A percentile compares a stretch with the other conserved stretches of the same genome.
phyloP scores from a whole-genome alignment of 441 rosid genomes.

The Gossypium trilobum region DNA sequence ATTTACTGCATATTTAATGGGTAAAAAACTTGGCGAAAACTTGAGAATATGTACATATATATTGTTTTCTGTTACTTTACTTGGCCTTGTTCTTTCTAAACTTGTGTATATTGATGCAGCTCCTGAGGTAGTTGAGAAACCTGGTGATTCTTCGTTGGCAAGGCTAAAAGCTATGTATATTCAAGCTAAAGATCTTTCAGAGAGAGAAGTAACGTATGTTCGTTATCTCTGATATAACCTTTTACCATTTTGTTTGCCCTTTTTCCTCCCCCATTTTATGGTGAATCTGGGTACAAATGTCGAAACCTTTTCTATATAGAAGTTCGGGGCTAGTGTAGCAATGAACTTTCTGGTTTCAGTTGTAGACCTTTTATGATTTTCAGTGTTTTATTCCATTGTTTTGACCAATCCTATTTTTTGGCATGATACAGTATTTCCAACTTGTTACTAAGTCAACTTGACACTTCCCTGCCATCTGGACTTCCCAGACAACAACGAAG shows the following conservation, averaged over 20 bases:
- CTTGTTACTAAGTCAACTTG: constrained; percentile 50
- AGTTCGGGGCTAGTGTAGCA: background rate
- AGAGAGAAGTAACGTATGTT: constrained; percentile 64
- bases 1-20: background rate
- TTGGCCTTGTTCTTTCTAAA: constrained; percentile 5
- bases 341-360: background rate
- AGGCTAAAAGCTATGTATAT: constrained; percentile 56
- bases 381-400: constrained; percentile 6
- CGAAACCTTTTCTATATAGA: background rate
- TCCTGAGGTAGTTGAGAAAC: constrained; percentile 90
- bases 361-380: background rate
- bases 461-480: constrained; percentile 62
- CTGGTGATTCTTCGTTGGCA: constrained; percentile 64
- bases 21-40: background rate
- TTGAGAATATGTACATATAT: background rate
- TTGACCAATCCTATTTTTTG: background rate
- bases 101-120: constrained; percentile 40
- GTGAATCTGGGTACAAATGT: background rate
- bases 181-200: constrained; percentile 79
- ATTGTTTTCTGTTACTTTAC: background rate
- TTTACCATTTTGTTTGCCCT: background rate
- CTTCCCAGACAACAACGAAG: constrained; percentile 70
- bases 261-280: background rate
- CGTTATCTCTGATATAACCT: background rate
- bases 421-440: constrained; percentile 47